phyloP scores from a whole-genome alignment of 2,329 filamentous ascomycete species.

The Sclerotinia nivalis region DNA sequence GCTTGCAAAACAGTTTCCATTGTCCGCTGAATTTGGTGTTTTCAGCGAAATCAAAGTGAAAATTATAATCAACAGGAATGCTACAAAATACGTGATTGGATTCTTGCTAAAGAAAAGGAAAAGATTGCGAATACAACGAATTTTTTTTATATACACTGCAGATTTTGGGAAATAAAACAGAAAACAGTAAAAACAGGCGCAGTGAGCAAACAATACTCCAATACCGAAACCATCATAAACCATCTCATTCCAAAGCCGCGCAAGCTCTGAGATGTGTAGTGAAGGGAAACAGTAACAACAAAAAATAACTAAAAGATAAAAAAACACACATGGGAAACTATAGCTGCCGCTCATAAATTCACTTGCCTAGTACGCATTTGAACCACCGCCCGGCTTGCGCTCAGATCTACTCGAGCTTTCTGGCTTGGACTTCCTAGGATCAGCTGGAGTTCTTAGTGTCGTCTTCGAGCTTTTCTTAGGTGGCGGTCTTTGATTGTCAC shows the following conservation, averaged over 20 bases:
- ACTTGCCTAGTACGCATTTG: neutral
- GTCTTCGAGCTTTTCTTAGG: neutral
- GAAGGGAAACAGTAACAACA: neutral
- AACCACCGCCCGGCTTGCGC: neutral
- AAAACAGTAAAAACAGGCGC: neutral
- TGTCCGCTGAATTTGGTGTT: neutral
- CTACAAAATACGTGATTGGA: neutral
- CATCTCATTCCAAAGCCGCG: neutral
- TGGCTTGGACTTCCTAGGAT: neutral
- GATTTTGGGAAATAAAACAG: neutral
- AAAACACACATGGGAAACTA: neutral
- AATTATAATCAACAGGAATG: too few relatives aligned
- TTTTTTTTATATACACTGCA: neutral
- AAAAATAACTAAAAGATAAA: neutral
- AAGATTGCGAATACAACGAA: neutral
- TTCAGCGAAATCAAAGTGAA: neutral
- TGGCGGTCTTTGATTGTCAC: neutral
- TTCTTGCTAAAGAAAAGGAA: too few relatives aligned
- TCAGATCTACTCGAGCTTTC: neutral
- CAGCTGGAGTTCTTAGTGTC: neutral
- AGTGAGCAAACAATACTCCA: neutral
- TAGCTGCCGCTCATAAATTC: neutral
- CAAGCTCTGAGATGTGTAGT: accelerated
- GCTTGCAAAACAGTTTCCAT: neutral
- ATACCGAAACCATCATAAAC: neutral